These are phyloP conservation scores for Cronartium ribicola DNA, from an alignment of 1,284 basidiomycete genomes.

Conservation along the genomic window DNA sequence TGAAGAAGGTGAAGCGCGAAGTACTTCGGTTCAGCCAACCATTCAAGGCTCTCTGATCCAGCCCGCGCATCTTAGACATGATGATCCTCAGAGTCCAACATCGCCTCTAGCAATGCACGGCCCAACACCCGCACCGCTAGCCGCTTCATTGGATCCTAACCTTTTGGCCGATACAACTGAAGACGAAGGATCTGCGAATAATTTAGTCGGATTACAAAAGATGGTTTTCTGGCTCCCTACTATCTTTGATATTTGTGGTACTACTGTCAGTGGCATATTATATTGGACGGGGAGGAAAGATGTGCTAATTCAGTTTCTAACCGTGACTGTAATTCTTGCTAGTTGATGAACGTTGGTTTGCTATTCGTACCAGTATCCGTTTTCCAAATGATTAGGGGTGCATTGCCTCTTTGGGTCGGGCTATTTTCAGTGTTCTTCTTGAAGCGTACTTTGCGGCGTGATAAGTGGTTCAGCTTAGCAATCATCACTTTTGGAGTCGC, in stretches of 20 bases:
- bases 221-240: constrained; percentile 82
- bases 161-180: constrained; percentile 47
- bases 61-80: constrained; percentile 51
- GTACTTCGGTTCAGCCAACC: neutral
- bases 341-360: constrained; percentile 88
- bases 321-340: neutral
- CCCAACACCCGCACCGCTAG: constrained; percentile 54
- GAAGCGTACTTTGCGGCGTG: constrained; percentile 61
- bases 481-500: constrained; percentile 86
- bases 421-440: constrained; percentile 88
- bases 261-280: constrained; percentile 60
- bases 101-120: constrained; percentile 44
- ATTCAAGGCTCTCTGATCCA: constrained; percentile 12
- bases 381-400: constrained; percentile 96
- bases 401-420: constrained; percentile 94
- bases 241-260: constrained; percentile 76
- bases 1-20: neutral
- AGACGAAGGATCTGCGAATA: constrained; percentile 1
- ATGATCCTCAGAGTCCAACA: neutral
- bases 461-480: constrained; percentile 76
- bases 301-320: constrained; percentile 4
- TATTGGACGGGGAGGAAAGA: constrained; percentile 38
- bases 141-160: constrained; percentile 56
- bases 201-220: constrained; percentile 64
- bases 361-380: constrained; percentile 94